Evolutionary conservation across 768 basidiomycete genomes (phyloP).

Genomic region (Vishniacozyma victoriae): DNA sequence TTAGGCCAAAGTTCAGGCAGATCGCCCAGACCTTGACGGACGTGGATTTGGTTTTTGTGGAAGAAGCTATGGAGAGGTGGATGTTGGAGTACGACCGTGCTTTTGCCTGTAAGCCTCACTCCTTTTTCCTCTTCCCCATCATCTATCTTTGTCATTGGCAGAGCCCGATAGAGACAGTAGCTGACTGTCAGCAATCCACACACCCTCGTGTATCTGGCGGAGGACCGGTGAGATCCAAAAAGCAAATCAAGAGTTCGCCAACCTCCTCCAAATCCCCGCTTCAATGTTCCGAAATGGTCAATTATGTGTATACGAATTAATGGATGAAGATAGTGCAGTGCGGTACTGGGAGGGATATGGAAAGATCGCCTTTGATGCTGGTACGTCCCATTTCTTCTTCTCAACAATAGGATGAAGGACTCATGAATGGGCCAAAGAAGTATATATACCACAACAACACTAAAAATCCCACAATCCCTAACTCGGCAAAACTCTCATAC

Average conservation of each 20-base stretch:
- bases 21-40: slow-evolving; percentile 43
- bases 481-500: slow-evolving; percentile 14
- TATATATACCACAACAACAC: slow-evolving; percentile 36
- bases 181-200: slow-evolving; percentile 76
- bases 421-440: slow-evolving; percentile 29
- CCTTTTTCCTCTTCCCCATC: not conserved
- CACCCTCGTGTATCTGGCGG: slow-evolving; percentile 93
- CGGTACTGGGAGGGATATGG: slow-evolving; percentile 99
- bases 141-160: not conserved
- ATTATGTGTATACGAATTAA: slow-evolving; percentile 92
- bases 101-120: slow-evolving; percentile 40
- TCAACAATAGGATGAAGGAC: not conserved
- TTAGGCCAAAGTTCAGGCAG: slow-evolving; percentile 50
- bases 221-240: slow-evolving; percentile 98
- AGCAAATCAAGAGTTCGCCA: slow-evolving; percentile 91
- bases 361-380: slow-evolving; percentile 42
- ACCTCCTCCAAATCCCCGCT: slow-evolving; percentile 59
- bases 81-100: slow-evolving; percentile 90
- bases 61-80: slow-evolving; percentile 93
- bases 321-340: slow-evolving; percentile 94
- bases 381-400: slow-evolving; percentile 5
- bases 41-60: slow-evolving; percentile 86
- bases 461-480: slow-evolving; percentile 38
- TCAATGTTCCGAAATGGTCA: slow-evolving; percentile 66
- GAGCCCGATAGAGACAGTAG: not conserved